Evolutionary conservation across 495 filamentous ascomycete genomes (phyloP).

Genomic region (Aspergillus asperescens): DNA sequence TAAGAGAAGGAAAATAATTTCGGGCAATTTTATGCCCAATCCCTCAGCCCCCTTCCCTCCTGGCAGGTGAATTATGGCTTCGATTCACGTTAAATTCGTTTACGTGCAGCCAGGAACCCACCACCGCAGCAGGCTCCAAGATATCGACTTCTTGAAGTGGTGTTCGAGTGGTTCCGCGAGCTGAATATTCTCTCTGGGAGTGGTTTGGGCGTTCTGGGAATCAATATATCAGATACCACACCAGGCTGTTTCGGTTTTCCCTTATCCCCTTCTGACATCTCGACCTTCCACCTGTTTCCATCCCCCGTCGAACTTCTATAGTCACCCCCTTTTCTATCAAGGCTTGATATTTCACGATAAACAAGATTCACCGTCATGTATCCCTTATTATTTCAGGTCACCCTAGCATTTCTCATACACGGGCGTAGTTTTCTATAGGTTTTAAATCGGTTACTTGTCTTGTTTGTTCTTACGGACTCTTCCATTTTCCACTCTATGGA

Average conservation of each 20-base stretch:
- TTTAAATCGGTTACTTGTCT: slow-evolving; percentile 19
- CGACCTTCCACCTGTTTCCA: slow-evolving; percentile 17
- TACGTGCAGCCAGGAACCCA: neutral
- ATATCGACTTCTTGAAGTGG: slow-evolving; percentile 11
- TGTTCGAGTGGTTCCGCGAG: neutral
- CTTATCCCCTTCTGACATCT: slow-evolving; percentile 13
- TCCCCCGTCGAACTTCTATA: slow-evolving; percentile 2
- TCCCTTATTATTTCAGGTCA: slow-evolving; percentile 25
- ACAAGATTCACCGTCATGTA: slow-evolving; percentile 60
- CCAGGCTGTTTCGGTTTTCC: slow-evolving; percentile 10
- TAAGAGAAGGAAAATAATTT: slow-evolving; percentile 1
- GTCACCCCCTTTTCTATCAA: slow-evolving; percentile 15
- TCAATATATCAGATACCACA: neutral
- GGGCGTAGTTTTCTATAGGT: slow-evolving; percentile 39
- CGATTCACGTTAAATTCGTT: neutral
- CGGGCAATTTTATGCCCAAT: slow-evolving; percentile 11
- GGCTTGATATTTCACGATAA: slow-evolving; percentile 43
- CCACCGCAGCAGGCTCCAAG: neutral
- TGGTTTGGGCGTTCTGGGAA: neutral
- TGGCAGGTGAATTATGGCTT: slow-evolving; percentile 8
- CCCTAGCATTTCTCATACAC: slow-evolving; percentile 44
- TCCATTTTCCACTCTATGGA: neutral
- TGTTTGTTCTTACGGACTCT: slow-evolving; percentile 5
- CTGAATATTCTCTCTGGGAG: neutral
- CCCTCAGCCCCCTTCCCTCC: slow-evolving; percentile 10